Conservation (phyloP, 495 filamentous ascomycete genomes). For the Tetracladium setigerum region DNA sequence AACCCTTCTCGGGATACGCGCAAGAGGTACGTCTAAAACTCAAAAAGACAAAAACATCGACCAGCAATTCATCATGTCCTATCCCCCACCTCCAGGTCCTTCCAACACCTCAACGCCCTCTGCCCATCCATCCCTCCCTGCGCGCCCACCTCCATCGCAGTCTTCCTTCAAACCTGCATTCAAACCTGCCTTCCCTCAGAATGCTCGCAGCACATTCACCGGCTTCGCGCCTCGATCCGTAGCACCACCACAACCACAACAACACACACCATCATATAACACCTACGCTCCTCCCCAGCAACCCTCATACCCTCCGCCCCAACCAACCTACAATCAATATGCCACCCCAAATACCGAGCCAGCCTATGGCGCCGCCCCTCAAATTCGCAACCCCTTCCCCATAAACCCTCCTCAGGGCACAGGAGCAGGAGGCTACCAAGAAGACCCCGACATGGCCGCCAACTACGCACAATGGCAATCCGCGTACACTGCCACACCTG, state of each 20-base stretch:
- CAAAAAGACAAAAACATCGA: constrained; percentile 27
- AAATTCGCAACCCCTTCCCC: constrained; percentile 76
- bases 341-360: constrained; percentile 31
- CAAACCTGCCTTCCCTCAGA: constrained; percentile 49
- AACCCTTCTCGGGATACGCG: constrained; percentile 10
- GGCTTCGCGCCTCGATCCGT: constrained; percentile 60
- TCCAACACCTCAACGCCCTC: constrained; percentile 47
- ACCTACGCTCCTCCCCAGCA: constrained; percentile 13
- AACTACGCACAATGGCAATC: constrained; percentile 96
- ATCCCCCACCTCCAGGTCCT: constrained; percentile 85
- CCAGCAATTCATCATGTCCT: constrained; percentile 87
- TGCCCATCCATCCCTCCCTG: constrained; percentile 76
- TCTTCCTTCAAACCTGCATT: constrained; percentile 43
- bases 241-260: constrained; percentile 26
- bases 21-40: constrained; percentile 54
- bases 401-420: constrained; percentile 46
- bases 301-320: constrained; percentile 27
- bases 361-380: constrained; percentile 32
- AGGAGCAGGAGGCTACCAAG: constrained; percentile 25
- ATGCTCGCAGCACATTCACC: constrained; percentile 14
- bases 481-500: constrained; percentile 57
- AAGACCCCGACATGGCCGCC: constrained; percentile 82
- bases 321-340: constrained; percentile 16
- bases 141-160: constrained; percentile 64
- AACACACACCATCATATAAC: constrained; percentile 20